Percentiles rank a stretch among this genome's conserved stretches.
These are phyloP conservation scores for Solidago caesia DNA, from an alignment of 129 eudicot species.

Conservation along the genomic window DNA sequence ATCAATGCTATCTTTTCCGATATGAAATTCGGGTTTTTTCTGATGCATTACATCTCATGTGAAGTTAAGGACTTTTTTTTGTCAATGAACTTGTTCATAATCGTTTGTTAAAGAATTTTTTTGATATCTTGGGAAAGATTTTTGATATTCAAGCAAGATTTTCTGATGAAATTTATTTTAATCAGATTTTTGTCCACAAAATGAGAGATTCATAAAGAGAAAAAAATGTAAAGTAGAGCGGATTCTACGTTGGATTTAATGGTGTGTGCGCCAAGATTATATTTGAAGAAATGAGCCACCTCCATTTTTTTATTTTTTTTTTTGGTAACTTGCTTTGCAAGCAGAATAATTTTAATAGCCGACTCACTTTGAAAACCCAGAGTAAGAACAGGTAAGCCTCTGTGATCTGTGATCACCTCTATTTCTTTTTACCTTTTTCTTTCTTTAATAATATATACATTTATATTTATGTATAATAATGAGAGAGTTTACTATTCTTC, in stretches of 20 bases:
- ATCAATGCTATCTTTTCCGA: constrained; percentile 69
- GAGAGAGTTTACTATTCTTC: too few species aligned
- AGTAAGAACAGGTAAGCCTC: too few species aligned
- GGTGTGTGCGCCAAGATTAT: constrained; percentile 27
- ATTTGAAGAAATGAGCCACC: constrained; percentile 17
- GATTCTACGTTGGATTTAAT: constrained; percentile 30
- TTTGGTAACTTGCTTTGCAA: too few species aligned
- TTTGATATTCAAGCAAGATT: constrained; percentile 20
- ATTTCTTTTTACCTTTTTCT: too few species aligned
- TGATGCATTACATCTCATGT: constrained; percentile 62
- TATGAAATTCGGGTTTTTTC: constrained; percentile 55
- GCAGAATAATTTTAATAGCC: too few species aligned
- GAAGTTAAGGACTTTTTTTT: neutral
- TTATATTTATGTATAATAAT: too few species aligned
- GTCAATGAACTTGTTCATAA: constrained; percentile 2
- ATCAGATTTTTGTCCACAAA: constrained; percentile 10
- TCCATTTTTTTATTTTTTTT: neutral
- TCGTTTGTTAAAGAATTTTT: neutral
- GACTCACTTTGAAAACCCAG: too few species aligned
- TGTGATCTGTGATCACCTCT: too few species aligned
- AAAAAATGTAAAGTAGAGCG: constrained; percentile 19
- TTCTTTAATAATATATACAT: too few species aligned
- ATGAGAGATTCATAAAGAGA: constrained; percentile 26
- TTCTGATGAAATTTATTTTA: constrained; percentile 19
- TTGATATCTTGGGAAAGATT: neutral